Evolutionary conservation across 2,329 filamentous ascomycete genomes (phyloP).

Genomic region (Fusarium ambrosium): DNA sequence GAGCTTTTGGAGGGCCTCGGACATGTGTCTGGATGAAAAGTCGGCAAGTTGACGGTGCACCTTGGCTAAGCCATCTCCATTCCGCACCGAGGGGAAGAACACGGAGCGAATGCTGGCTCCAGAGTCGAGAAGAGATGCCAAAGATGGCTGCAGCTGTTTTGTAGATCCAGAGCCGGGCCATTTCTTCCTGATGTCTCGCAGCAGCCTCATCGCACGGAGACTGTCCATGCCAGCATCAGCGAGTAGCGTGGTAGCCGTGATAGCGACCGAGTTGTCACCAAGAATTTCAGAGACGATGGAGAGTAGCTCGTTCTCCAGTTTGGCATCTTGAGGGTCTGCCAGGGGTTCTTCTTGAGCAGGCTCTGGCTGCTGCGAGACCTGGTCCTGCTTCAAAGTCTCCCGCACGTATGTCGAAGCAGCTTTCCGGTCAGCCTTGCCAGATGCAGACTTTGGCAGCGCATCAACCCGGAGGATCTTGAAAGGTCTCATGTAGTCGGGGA

Average conservation of each 20-base stretch:
- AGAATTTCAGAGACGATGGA: neutral
- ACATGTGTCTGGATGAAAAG: neutral
- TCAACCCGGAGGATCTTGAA: neutral
- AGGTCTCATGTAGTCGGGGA: conserved; percentile 32
- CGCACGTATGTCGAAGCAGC: neutral
- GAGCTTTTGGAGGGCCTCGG: neutral
- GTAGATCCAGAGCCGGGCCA: neutral
- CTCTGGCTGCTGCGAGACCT: neutral
- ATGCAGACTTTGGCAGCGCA: neutral
- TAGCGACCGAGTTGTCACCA: neutral
- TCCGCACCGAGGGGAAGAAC: neutral
- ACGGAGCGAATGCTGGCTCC: neutral
- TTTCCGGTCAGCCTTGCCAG: conserved; percentile 22
- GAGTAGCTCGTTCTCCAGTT: neutral
- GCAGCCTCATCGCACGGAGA: conserved; percentile 22
- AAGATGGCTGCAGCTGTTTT: conserved; percentile 8
- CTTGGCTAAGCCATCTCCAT: neutral
- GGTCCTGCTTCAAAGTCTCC: neutral
- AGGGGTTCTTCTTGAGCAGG: neutral
- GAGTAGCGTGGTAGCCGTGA: neutral
- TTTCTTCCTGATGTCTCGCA: conserved; percentile 16
- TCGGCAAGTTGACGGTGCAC: neutral
- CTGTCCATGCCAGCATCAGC: conserved; percentile 18
- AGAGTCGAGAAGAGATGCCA: neutral
- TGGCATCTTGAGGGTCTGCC: neutral